phyloP scores from a whole-genome alignment of 495 filamentous ascomycete genomes.

The Lasiosphaeria miniovina region DNA sequence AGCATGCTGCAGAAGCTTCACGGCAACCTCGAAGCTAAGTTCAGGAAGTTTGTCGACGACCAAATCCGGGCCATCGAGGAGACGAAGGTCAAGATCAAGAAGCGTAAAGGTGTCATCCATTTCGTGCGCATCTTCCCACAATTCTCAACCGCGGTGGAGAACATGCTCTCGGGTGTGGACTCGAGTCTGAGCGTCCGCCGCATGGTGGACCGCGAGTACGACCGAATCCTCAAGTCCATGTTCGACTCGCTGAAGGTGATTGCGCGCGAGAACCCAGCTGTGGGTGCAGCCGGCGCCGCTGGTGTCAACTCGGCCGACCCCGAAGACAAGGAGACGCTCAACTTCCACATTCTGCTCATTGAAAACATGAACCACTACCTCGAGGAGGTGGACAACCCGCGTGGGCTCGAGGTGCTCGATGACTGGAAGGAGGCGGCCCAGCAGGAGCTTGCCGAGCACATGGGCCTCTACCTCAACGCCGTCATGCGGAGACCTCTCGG shows the following conservation, averaged over 20 bases:
- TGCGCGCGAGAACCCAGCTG: slow-evolving; percentile 82
- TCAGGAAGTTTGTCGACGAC: slow-evolving; percentile 87
- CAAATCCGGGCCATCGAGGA: slow-evolving; percentile 95
- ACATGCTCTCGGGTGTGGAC: slow-evolving; percentile 63
- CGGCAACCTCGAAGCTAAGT: slow-evolving; percentile 68
- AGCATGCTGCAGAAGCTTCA: slow-evolving; percentile 76
- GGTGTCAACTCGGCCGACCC: slow-evolving; percentile 46
- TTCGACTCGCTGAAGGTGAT: slow-evolving; percentile 95
- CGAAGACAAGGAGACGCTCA: slow-evolving; percentile 95
- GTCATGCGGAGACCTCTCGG: slow-evolving; percentile 87
- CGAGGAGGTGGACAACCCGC: slow-evolving; percentile 77
- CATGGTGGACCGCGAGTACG: slow-evolving; percentile 82
- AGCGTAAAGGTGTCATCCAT: slow-evolving; percentile 90
- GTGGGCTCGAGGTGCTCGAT: slow-evolving; percentile 67
- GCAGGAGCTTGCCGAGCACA: slow-evolving; percentile 80
- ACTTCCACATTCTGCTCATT: slow-evolving; percentile 94
- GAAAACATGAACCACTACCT: slow-evolving; percentile 98
- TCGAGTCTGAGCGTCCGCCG: slow-evolving; percentile 63
- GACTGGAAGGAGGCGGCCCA: slow-evolving; percentile 76
- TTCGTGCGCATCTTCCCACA: slow-evolving; percentile 92
- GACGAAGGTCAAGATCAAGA: slow-evolving; percentile 98
- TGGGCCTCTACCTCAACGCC: slow-evolving; percentile 78
- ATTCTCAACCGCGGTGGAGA: slow-evolving; percentile 76
- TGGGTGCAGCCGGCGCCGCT: slow-evolving; percentile 30
- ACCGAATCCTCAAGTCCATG: slow-evolving; percentile 89